These are phyloP conservation scores for Ceratocystis colombiana DNA, from an alignment of 2,329 filamentous ascomycete genomes.

Conservation along the genomic window DNA sequence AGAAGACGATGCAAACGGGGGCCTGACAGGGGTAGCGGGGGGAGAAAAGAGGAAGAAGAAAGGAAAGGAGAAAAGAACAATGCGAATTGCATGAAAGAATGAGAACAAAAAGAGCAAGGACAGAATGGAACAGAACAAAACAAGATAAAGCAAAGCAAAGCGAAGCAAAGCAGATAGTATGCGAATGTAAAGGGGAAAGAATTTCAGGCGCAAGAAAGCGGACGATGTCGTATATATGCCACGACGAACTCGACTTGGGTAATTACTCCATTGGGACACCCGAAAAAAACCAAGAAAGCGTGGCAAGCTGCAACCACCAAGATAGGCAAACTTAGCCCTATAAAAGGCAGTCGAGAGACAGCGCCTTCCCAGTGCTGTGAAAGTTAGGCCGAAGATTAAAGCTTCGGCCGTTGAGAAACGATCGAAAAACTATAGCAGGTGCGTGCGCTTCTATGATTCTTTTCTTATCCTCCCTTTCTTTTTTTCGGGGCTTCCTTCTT, in stretches of 20 bases:
- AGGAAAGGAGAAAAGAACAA: slow-evolving; percentile 5
- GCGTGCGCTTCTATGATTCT: neutral
- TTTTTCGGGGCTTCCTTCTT: neutral
- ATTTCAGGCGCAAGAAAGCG: neutral
- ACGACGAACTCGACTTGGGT: neutral
- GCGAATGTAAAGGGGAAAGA: no score
- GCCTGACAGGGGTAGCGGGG: neutral
- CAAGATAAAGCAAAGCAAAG: neutral
- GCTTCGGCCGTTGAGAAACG: neutral
- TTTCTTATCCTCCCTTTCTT: neutral
- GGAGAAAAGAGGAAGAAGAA: neutral
- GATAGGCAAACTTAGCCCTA: neutral
- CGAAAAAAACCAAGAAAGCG: slow-evolving; percentile 7
- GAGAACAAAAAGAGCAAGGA: neutral
- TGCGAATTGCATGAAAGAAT: neutral
- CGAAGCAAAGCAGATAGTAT: no score
- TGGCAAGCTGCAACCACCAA: neutral
- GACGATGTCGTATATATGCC: neutral
- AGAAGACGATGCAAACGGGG: slow-evolving; percentile 8
- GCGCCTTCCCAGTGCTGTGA: neutral
- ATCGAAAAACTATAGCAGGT: neutral
- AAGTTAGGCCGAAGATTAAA: no score
- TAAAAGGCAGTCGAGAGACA: neutral
- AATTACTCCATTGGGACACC: neutral
- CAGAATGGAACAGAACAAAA: neutral